These are phyloP conservation scores for Suhomyces maxii DNA, from an alignment of 1,139 yeast genomes.

Conservation along the genomic window DNA sequence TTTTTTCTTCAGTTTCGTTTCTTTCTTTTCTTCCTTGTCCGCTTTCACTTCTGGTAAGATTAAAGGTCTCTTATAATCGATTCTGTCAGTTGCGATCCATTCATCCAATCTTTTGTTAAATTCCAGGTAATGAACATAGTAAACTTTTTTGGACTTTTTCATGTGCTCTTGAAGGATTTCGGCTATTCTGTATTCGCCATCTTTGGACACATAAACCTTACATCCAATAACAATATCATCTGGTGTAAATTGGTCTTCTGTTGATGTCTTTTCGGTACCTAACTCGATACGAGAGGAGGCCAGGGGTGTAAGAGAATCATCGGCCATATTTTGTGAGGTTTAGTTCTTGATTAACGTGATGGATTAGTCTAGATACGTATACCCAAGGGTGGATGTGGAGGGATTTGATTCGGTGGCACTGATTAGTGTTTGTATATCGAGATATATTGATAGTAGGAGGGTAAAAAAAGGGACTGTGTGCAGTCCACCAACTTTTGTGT, in stretches of 20 bases:
- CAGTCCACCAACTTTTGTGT: too few relatives aligned
- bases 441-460: too few relatives aligned
- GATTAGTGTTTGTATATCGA: neutral
- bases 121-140: constrained; percentile 92
- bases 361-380: neutral
- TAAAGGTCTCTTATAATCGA: constrained; percentile 68
- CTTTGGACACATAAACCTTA: constrained; percentile 78
- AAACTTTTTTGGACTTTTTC: constrained; percentile 74
- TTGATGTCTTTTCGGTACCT: constrained; percentile 7
- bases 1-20: constrained; percentile 16
- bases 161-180: constrained; percentile 79
- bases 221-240: constrained; percentile 69
- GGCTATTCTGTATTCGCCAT: constrained; percentile 75
- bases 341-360: neutral
- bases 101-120: constrained; percentile 90
- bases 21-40: constrained; percentile 36
- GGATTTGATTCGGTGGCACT: too few relatives aligned
- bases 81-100: constrained; percentile 76
- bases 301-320: constrained; percentile 10
- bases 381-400: too few relatives aligned
- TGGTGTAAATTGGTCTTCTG: constrained; percentile 25
- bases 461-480: too few relatives aligned
- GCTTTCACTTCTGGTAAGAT: constrained; percentile 69
- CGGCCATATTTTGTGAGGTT: constrained; percentile 1
- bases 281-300: constrained; percentile 12